These are phyloP conservation scores for Trichoderma arundinaceum DNA, from an alignment of 2,329 filamentous ascomycete genomes.

Conservation along the genomic window DNA sequence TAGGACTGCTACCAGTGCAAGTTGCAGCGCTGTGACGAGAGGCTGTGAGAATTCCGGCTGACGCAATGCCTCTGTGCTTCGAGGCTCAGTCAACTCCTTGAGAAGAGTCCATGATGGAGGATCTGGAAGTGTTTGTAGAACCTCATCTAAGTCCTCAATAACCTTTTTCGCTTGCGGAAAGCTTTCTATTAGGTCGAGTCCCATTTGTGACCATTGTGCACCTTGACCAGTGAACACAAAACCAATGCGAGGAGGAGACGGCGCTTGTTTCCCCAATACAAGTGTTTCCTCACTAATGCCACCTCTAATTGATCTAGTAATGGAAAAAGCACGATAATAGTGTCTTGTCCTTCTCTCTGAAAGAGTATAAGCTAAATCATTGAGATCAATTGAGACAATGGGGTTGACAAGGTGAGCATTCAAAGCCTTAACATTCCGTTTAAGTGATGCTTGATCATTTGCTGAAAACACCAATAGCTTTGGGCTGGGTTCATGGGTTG, in stretches of 20 bases:
- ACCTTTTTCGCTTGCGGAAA: neutral
- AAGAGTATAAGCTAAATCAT: constrained; percentile 42
- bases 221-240: constrained; percentile 23
- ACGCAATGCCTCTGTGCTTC: neutral
- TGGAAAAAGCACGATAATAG: constrained; percentile 37
- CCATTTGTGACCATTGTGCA: constrained; percentile 22
- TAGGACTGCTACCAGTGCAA: constrained; percentile 33
- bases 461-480: constrained; percentile 32
- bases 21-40: constrained; percentile 40
- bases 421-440: constrained; percentile 28
- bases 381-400: constrained; percentile 34
- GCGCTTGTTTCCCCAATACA: neutral
- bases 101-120: neutral
- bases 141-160: neutral
- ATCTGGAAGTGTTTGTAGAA: neutral
- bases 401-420: constrained; percentile 39
- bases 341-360: constrained; percentile 35
- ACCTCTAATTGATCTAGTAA: neutral
- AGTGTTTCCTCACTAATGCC: neutral
- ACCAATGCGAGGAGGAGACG: neutral
- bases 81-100: neutral
- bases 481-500: neutral
- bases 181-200: neutral
- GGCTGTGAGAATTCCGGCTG: constrained; percentile 41
- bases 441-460: constrained; percentile 32